Conservation (phyloP, 768 basidiomycete species). For the Termitomyces sp. region DNA sequence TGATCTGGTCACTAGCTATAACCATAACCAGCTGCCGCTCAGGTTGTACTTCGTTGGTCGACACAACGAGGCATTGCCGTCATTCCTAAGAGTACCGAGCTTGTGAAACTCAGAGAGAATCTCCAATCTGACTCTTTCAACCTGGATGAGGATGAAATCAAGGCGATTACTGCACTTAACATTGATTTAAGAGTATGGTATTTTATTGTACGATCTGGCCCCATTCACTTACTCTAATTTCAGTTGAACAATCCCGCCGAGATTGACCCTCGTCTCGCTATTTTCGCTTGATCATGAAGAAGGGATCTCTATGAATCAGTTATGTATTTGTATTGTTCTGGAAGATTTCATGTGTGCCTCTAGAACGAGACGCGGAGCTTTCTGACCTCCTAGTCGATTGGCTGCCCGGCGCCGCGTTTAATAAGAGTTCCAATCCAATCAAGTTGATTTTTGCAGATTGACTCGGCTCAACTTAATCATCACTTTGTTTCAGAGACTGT, state of each 20-base stretch:
- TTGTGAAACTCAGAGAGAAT: slow-evolving; percentile 49
- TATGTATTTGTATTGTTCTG: slow-evolving; percentile 1
- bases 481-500: neutral
- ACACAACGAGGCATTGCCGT: slow-evolving; percentile 72
- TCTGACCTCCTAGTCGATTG: too few relatives aligned
- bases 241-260: slow-evolving; percentile 71
- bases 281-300: slow-evolving; percentile 54
- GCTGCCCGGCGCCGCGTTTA: too few relatives aligned
- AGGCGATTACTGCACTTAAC: slow-evolving; percentile 57
- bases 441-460: slow-evolving; percentile 55
- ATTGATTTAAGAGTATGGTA: slow-evolving; percentile 53
- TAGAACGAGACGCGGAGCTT: neutral
- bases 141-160: slow-evolving; percentile 55
- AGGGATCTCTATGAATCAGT: neutral
- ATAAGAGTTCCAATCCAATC: neutral
- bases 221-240: slow-evolving; percentile 7
- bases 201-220: neutral
- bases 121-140: slow-evolving; percentile 34
- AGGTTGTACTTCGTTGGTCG: slow-evolving; percentile 77
- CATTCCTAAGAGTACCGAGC: slow-evolving; percentile 66
- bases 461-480: slow-evolving; percentile 33
- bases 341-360: neutral
- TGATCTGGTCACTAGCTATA: neutral
- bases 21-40: slow-evolving; percentile 47
- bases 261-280: slow-evolving; percentile 60